Conservation (phyloP, 139 green algal genomes). For the Chlorella sorokiniana region DNA sequence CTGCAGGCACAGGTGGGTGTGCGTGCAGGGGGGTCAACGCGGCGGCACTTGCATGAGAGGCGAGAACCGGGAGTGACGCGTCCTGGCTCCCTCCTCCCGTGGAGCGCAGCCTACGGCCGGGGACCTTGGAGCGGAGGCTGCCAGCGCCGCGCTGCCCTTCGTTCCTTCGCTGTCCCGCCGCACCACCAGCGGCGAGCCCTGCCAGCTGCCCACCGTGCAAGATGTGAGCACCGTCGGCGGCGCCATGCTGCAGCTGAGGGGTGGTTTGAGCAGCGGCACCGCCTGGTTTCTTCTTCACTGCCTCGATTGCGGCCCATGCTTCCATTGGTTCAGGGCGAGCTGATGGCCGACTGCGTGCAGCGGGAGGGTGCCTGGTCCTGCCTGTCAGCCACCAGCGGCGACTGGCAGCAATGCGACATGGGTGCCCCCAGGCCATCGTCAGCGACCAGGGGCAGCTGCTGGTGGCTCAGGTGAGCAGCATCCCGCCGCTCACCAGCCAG, state of each 20-base stretch:
- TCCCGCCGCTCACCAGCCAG: too few species aligned
- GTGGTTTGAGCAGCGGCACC: not conserved
- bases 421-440: not conserved
- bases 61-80: too few species aligned
- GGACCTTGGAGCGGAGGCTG: not conserved
- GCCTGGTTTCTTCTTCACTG: not conserved
- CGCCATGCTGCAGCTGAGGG: too few species aligned
- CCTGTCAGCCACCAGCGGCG: not conserved
- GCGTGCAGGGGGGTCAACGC: too few species aligned
- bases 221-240: too few species aligned
- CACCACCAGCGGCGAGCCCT: not conserved
- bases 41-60: too few species aligned
- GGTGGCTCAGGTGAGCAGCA: slow-evolving; percentile 18
- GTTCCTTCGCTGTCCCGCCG: not conserved
- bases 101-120: not conserved
- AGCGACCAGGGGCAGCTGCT: not conserved
- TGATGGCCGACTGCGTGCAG: slow-evolving; percentile 33
- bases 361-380: slow-evolving; percentile 24
- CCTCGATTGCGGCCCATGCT: not conserved
- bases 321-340: slow-evolving; percentile 3
- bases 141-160: not conserved
- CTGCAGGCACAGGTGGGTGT: not conserved
- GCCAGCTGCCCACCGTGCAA: slow-evolving; percentile 17
- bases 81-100: too few species aligned
- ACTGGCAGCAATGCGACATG: slow-evolving; percentile 27